Conservation (phyloP, 257 asterid genomes). For the Henckelia pumila region DNA sequence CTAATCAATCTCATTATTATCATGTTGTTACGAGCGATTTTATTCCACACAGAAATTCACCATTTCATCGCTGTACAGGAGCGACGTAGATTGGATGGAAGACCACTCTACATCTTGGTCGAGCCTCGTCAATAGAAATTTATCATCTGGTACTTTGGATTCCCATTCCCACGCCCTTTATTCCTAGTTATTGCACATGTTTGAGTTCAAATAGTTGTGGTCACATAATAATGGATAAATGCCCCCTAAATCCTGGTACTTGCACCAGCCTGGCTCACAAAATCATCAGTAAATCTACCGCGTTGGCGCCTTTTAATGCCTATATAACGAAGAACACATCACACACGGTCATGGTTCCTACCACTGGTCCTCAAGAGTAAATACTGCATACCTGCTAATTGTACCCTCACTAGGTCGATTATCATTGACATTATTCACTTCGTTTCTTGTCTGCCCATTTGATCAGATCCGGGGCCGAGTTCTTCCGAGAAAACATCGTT, state of each 20-base stretch:
- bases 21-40: background rate
- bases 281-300: background rate
- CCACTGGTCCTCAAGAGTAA: background rate
- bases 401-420: background rate
- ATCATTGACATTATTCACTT: background rate
- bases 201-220: background rate
- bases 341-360: background rate
- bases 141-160: slow-evolving; percentile 22
- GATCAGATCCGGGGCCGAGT: slow-evolving; percentile 7
- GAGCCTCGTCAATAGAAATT: slow-evolving; percentile 66
- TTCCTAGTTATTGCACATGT: background rate
- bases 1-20: background rate
- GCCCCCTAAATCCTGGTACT: background rate
- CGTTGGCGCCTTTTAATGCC: too few species aligned
- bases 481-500: slow-evolving; percentile 3
- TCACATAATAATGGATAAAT: background rate
- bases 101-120: slow-evolving; percentile 72
- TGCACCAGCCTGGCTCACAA: background rate
- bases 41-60: background rate
- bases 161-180: background rate
- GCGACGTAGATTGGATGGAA: slow-evolving; percentile 58
- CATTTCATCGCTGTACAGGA: slow-evolving; percentile 36
- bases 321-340: background rate
- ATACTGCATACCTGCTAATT: background rate
- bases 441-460: background rate